Conservation (phyloP, 176 grass and related monocot species). For the Luzula sylvatica region DNA sequence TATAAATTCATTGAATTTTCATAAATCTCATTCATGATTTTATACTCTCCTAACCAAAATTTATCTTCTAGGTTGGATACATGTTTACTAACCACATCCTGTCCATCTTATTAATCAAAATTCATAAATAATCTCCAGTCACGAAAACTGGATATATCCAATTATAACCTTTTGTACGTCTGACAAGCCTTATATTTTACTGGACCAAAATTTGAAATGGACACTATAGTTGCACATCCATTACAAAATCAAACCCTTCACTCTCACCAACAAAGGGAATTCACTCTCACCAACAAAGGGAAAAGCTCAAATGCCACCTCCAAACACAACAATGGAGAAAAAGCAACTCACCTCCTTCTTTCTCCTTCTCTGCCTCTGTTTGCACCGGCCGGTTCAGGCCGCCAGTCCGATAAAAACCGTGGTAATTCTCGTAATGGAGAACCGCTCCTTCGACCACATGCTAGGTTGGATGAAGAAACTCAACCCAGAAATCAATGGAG, state of each 20-base stretch:
- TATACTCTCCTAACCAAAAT: too few species aligned
- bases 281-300: background rate
- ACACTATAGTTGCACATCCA: background rate
- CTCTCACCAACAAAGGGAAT: background rate
- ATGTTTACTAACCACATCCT: background rate
- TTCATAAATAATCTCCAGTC: background rate
- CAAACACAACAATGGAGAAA: conserved; percentile 10
- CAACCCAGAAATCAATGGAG: conserved; percentile 79
- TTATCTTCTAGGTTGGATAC: background rate
- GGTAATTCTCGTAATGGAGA: conserved; percentile 95
- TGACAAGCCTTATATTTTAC: background rate
- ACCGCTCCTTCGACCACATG: conserved; percentile 99
- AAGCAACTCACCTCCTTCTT: background rate
- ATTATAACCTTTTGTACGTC: background rate
- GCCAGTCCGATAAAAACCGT: conserved; percentile 65
- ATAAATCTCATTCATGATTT: too few species aligned
- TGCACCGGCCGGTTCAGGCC: background rate
- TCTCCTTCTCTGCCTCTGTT: conserved; percentile 5
- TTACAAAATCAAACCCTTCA: background rate
- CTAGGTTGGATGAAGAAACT: conserved; percentile 94
- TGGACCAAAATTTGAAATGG: background rate
- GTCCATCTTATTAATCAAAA: background rate
- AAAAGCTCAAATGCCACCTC: background rate
- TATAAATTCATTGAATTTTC: too few species aligned
- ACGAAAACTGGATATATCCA: background rate